Conservation (phyloP, 2,329 filamentous ascomycete species). For the Teratosphaeria zuluensis region DNA sequence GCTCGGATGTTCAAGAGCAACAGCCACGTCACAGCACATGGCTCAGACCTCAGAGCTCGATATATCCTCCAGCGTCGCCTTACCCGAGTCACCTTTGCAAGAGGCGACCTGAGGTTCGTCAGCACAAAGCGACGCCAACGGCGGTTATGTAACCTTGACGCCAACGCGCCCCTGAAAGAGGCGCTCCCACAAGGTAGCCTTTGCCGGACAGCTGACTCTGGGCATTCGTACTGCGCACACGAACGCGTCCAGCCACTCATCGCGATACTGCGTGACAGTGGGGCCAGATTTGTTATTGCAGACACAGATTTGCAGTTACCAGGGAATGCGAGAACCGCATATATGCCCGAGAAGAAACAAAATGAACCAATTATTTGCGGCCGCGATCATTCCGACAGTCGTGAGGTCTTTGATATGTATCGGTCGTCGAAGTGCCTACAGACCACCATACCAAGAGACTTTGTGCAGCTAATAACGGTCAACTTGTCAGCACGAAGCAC, state of each 20-base stretch:
- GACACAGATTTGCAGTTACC: neutral
- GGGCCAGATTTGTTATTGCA: neutral
- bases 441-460: neutral
- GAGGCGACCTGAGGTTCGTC: neutral
- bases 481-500: neutral
- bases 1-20: too few species aligned
- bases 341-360: neutral
- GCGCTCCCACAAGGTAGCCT: neutral
- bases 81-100: too few species aligned
- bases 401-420: neutral
- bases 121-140: neutral
- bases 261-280: neutral
- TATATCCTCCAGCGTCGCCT: too few species aligned
- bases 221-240: neutral
- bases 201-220: neutral
- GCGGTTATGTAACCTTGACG: neutral
- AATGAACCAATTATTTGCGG: neutral
- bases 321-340: neutral
- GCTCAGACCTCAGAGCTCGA: too few species aligned
- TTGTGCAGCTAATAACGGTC: neutral
- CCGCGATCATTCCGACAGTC: neutral
- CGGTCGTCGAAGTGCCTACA: neutral
- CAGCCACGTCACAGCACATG: too few species aligned
- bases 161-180: neutral
- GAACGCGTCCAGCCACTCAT: neutral